Percentiles rank a stretch among this genome's conserved stretches.
phyloP scores from a whole-genome alignment of 2,329 filamentous ascomycete genomes.

The Arthrobotrys sphaeroides region DNA sequence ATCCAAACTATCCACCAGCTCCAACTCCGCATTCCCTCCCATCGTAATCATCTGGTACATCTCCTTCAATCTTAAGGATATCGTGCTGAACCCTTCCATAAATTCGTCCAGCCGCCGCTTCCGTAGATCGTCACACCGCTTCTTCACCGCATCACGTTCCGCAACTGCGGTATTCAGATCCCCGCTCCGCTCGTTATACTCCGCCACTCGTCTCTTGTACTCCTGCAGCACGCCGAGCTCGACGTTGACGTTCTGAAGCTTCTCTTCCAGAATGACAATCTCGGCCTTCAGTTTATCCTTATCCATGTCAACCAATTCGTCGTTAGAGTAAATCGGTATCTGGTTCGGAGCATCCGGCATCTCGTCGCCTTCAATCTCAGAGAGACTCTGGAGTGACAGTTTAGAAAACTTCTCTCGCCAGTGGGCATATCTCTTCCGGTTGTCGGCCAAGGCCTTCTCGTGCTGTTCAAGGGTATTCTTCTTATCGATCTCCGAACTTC shows the following conservation, averaged over 20 bases:
- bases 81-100: conserved; percentile 96
- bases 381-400: conserved; percentile 81
- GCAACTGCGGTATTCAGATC: conserved; percentile 82
- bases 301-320: conserved; percentile 74
- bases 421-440: conserved; percentile 82
- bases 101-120: conserved; percentile 92
- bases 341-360: conserved; percentile 61
- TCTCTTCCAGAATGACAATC: conserved; percentile 73
- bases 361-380: conserved; percentile 66
- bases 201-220: conserved; percentile 84
- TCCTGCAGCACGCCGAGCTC: conserved; percentile 89
- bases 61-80: conserved; percentile 93
- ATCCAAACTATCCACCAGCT: conserved; percentile 94
- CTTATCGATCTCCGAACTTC: conserved; percentile 95
- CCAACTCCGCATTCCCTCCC: conserved; percentile 96
- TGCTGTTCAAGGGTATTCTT: conserved; percentile 97
- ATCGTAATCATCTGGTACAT: conserved; percentile 99
- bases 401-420: conserved; percentile 92
- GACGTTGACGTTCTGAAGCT: conserved; percentile 84
- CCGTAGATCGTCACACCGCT: conserved; percentile 89
- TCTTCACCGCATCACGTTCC: conserved; percentile 86
- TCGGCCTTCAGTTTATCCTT: conserved; percentile 71
- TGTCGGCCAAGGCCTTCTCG: conserved; percentile 85
- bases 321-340: conserved; percentile 79
- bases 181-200: conserved; percentile 80